Evolutionary conservation across 306 rosid genomes (phyloP), one percentile per base, ranked within the genome.

Genomic region (Fagus crenata): DNA sequence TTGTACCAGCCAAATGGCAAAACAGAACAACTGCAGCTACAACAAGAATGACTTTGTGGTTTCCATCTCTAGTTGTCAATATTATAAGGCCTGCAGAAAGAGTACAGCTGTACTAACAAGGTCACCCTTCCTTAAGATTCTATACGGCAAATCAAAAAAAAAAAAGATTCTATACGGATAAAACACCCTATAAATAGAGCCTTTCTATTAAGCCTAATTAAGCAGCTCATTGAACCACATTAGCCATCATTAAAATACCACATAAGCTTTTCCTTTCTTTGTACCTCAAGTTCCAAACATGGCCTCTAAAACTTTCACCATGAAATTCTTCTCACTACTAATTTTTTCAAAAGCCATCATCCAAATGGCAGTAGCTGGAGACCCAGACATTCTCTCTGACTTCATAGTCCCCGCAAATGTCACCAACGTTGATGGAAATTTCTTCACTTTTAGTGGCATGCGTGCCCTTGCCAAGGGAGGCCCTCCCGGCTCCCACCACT

Each of bases 361-460:
- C 41, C 60, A 64, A 76, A 77, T 71, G 41, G 65, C 87, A 68
- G n/a, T 7, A 6, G 84, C 82, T 0, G 78, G 81, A 42, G 90
- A 90, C 53, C 91, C 91, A 0, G 75, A 89, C 69, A 89, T 89
- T 4, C 82, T 89, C 1, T 31, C 78, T 0, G 91, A 90, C 54
- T 87, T 76, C 79, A 32, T 88, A 54, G 41, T 31, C 28, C 91
- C 84, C 0, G 77, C 63, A 1, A 51, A 56, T 17, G 75, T 9
- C 14, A 46, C 53, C 31, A 46, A 53, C 31, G 7, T 70, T 1
- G 78, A 82, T 8, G 86, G 82, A 1, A 77, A 46, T 71, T 92
- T 81, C 81, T 92, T 92, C 89, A 88, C 92, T 18, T 85, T 31
- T 71, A 81, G 80, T 0, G 88, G 87, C 61, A 11, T 86, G 0